A percentile compares a stretch with the other conserved stretches of the same genome.
These are phyloP conservation scores for Margaritispora aquatica DNA, from an alignment of 495 filamentous ascomycete species.

Conservation along the genomic window DNA sequence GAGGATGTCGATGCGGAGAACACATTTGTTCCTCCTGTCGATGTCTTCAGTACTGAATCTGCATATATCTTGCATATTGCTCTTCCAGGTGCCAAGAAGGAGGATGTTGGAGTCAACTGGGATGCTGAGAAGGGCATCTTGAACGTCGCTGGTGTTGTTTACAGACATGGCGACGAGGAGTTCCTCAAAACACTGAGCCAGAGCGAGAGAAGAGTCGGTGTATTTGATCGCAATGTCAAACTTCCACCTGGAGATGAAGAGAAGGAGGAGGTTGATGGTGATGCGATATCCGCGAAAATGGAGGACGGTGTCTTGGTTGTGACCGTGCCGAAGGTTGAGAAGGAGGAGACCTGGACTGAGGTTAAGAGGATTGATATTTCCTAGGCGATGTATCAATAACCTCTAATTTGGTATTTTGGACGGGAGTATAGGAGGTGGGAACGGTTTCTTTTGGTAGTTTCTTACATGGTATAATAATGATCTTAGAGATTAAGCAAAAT, in stretches of 20 bases:
- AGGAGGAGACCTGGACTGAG: slow-evolving; percentile 43
- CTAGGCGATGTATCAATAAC: slow-evolving; percentile 17
- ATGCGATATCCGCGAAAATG: slow-evolving; percentile 61
- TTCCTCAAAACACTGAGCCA: slow-evolving; percentile 58
- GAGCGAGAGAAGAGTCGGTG: slow-evolving; percentile 62
- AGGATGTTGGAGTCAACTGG: slow-evolving; percentile 71
- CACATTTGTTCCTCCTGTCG: slow-evolving; percentile 59
- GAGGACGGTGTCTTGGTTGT: slow-evolving; percentile 55
- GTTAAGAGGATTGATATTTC: slow-evolving; percentile 55
- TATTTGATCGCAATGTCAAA: slow-evolving; percentile 65
- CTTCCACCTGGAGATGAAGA: slow-evolving; percentile 40
- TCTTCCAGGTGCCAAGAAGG: slow-evolving; percentile 69
- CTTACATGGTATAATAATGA: slow-evolving; percentile 5
- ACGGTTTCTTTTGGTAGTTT: not conserved
- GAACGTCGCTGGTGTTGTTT: slow-evolving; percentile 61
- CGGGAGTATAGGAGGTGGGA: slow-evolving; percentile 2
- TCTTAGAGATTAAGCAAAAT: slow-evolving; percentile 15
- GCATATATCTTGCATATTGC: slow-evolving; percentile 64
- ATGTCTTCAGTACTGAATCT: slow-evolving; percentile 63
- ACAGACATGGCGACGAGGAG: slow-evolving; percentile 65
- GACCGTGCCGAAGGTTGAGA: slow-evolving; percentile 62
- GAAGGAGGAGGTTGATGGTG: slow-evolving; percentile 56
- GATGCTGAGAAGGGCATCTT: slow-evolving; percentile 60
- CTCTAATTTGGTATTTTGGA: not conserved
- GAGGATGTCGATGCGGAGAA: slow-evolving; percentile 30